A percentile compares a stretch with the other conserved stretches of the same genome.
phyloP scores from a whole-genome alignment of 1,139 yeast species.

The Yamadazyma oceani region DNA sequence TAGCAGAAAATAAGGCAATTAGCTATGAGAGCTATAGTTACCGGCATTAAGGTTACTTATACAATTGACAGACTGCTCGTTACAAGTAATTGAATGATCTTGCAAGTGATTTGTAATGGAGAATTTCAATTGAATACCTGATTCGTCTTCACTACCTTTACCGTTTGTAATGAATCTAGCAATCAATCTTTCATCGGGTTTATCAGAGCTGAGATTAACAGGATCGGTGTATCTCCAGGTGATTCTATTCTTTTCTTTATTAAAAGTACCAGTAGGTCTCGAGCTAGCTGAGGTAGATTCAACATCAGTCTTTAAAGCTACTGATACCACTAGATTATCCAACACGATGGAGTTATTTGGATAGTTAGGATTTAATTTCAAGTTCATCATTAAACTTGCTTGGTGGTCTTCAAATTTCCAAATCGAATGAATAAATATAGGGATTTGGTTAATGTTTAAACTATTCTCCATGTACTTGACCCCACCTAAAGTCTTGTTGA shows the following conservation, averaged over 20 bases:
- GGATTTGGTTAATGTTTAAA: conserved; percentile 48
- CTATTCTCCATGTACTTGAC: conserved; percentile 55
- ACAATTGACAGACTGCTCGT: conserved; percentile 12
- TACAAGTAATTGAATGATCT: conserved; percentile 8
- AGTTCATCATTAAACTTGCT: conserved; percentile 77
- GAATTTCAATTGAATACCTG: conserved; percentile 72
- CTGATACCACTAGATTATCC: conserved; percentile 67
- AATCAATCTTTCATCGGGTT: conserved; percentile 57
- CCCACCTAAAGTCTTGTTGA: conserved; percentile 68
- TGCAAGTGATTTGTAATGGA: conserved; percentile 28
- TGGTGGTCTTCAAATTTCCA: conserved; percentile 89
- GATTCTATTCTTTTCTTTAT: conserved; percentile 77
- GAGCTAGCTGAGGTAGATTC: conserved; percentile 74
- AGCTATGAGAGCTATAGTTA: conserved; percentile 12
- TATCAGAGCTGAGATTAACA: conserved; percentile 34
- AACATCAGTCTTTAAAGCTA: conserved; percentile 45
- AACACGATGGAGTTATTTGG: conserved; percentile 38
- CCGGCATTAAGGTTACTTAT: conserved; percentile 18
- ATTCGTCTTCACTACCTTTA: conserved; percentile 60
- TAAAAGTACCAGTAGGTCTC: conserved; percentile 88
- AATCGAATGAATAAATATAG: conserved; percentile 73
- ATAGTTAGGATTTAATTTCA: conserved; percentile 58
- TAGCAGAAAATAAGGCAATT: no score
- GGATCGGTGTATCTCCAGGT: conserved; percentile 74
- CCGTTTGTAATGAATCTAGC: conserved; percentile 72